Evolutionary conservation across 768 basidiomycete species (phyloP).

Genomic region (Termitomyces sp.): DNA sequence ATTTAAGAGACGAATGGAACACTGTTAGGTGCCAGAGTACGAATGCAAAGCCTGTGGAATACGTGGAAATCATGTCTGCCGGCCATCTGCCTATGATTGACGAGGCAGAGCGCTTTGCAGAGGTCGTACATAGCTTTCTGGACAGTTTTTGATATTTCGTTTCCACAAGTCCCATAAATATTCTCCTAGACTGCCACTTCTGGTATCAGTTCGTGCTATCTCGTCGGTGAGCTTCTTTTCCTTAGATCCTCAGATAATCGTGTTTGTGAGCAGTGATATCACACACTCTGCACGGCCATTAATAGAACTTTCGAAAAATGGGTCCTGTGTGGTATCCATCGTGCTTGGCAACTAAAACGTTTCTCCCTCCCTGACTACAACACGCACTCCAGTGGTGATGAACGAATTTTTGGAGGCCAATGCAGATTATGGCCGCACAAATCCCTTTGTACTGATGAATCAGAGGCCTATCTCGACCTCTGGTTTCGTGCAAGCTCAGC

Average conservation of each 20-base stretch:
- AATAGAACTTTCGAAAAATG: background rate
- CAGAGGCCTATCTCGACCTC: background rate
- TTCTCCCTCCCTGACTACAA: background rate
- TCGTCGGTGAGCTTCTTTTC: too few species aligned
- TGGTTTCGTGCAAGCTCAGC: background rate
- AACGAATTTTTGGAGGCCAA: background rate
- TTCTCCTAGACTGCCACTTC: too few species aligned
- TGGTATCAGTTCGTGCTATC: too few species aligned
- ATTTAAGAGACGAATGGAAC: conserved; percentile 24
- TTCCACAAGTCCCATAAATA: too few species aligned
- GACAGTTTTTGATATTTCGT: conserved; percentile 11
- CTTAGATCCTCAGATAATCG: too few species aligned
- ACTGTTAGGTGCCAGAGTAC: conserved; percentile 2
- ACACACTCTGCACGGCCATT: background rate
- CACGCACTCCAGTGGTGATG: too few species aligned
- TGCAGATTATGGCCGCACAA: background rate
- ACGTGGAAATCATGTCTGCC: conserved; percentile 28
- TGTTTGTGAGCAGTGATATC: background rate
- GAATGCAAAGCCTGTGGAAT: conserved; percentile 20
- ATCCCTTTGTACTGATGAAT: background rate
- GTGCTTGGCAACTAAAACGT: too few species aligned
- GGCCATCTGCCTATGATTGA: conserved; percentile 55
- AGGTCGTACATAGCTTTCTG: conserved; percentile 26
- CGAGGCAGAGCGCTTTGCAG: conserved; percentile 35
- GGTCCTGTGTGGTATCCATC: background rate